phyloP scores from a whole-genome alignment of 345 rosid species.

The Populus simonii region DNA sequence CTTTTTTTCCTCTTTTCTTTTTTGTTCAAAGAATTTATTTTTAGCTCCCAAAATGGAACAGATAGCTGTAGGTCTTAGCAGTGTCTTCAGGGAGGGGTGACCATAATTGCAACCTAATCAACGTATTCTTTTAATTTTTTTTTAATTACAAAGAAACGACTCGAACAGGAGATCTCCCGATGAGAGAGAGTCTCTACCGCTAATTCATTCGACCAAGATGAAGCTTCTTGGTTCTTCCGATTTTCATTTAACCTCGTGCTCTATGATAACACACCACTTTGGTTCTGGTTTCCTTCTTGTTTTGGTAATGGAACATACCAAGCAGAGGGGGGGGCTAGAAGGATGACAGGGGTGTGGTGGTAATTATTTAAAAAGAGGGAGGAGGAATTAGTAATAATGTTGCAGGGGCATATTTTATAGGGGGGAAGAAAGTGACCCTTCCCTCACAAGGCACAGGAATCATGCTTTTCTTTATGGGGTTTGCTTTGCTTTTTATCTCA shows the following conservation, averaged over 20 bases:
- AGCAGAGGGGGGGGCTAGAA: neutral
- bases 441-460: conserved; percentile 49
- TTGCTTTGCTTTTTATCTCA: conserved; percentile 40
- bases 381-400: conserved; percentile 19
- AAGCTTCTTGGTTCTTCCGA: neutral
- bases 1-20: neutral
- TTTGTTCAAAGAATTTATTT: neutral
- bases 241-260: neutral
- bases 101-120: neutral
- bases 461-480: conserved; percentile 38
- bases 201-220: neutral
- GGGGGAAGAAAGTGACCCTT: conserved; percentile 28
- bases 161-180: no score
- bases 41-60: neutral
- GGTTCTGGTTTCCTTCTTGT: neutral
- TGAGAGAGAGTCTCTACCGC: no score
- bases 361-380: neutral
- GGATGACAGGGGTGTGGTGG: conserved; percentile 7
- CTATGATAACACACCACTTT: neutral
- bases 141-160: no score
- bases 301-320: no score
- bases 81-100: neutral
- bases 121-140: no score
- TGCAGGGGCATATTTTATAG: conserved; percentile 11
- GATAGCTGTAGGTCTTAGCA: neutral